Percentiles rank a stretch among this genome's conserved stretches.
phyloP scores from a whole-genome alignment of 2,329 filamentous ascomycete genomes.

The Pestalotiopsis sp. region DNA sequence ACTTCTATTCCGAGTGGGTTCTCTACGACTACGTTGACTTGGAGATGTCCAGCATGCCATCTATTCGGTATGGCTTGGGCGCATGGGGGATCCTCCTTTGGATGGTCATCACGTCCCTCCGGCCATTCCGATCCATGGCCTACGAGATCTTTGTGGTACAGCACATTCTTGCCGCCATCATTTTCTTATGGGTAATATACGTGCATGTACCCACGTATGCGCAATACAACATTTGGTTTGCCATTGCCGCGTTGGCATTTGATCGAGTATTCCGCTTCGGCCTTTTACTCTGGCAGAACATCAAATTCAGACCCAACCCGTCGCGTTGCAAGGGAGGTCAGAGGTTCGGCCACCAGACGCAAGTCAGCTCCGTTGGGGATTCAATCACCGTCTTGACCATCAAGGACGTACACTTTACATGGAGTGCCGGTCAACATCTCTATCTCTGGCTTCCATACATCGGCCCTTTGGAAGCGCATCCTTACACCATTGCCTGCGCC shows the following conservation, averaged over 20 bases:
- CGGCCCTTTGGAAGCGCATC: constrained; percentile 58
- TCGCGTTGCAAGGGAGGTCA: constrained; percentile 50
- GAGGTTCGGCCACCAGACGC: constrained; percentile 55
- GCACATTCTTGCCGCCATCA: constrained; percentile 63
- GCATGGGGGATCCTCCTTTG: constrained; percentile 69
- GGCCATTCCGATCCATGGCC: constrained; percentile 65
- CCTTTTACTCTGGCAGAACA: constrained; percentile 55
- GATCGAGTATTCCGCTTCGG: constrained; percentile 59
- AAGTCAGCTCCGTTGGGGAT: constrained; percentile 50
- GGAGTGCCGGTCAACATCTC: constrained; percentile 62
- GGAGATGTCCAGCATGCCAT: constrained; percentile 63
- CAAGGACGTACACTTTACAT: constrained; percentile 61
- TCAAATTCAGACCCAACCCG: constrained; percentile 42
- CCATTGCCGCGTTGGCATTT: constrained; percentile 63
- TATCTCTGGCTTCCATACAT: constrained; percentile 63
- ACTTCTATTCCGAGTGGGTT: constrained; percentile 69
- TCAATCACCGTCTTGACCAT: constrained; percentile 61
- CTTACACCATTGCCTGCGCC: constrained; percentile 64
- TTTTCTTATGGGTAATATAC: constrained; percentile 67
- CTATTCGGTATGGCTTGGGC: constrained; percentile 68
- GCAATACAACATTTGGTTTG: constrained; percentile 67
- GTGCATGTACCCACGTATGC: constrained; percentile 64
- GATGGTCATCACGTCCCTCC: constrained; percentile 65
- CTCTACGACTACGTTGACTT: constrained; percentile 59
- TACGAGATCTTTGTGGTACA: constrained; percentile 74